Evolutionary conservation across 495 filamentous ascomycete species (phyloP), one percentile per base, ranked within the genome.

Genomic region (Aspergillus coremiiformis): DNA sequence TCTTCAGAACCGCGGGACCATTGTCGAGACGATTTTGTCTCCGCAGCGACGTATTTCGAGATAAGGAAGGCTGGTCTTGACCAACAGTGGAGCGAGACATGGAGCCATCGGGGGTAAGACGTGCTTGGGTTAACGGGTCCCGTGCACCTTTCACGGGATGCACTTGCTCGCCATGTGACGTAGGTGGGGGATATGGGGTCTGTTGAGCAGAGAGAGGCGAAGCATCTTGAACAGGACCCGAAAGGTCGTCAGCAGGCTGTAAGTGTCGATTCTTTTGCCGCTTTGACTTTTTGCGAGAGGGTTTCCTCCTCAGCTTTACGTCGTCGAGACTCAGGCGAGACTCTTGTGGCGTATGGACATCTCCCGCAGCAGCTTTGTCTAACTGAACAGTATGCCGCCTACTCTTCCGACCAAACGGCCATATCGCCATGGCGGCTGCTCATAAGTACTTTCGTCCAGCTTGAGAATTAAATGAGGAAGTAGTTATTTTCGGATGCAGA

Each of bases 331-430:
- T 63, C 26, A 56, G 55, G 44, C 57, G 57, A 52, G 64, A 46
- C 12, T 66, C 67, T 19, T 65, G 64, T 48, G 67, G 53, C 12
- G 62, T 39, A 45, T 54, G 65, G 23, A 62, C 54, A 23, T 66
- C 60, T 14, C 39, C 58, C 30, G 59, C 65, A 55, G 65, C 69
- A 45, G 61, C 66, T 21, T 64, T 59, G 52, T 70, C 72, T 60
- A 67, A 58, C 55, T 73, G 72, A 39, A 70, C 74, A 39, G 69
- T 75, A 54, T 73, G 73, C 58, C 66, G 71, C 66, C 76, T 78
- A 46, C 55, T 82, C 65, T 76, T 86, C 51, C 84, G 83, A 66
- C 85, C 77, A 66, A 89, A 90, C 29, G 83, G 86, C 86, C 86
- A 90, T 72, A 89, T 72, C 62, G 81, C 80, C 85, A 88, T 89